Base-by-base conservation (phyloP, 2,329 filamentous ascomycete species). In the Verticillium dahliae region DNA sequence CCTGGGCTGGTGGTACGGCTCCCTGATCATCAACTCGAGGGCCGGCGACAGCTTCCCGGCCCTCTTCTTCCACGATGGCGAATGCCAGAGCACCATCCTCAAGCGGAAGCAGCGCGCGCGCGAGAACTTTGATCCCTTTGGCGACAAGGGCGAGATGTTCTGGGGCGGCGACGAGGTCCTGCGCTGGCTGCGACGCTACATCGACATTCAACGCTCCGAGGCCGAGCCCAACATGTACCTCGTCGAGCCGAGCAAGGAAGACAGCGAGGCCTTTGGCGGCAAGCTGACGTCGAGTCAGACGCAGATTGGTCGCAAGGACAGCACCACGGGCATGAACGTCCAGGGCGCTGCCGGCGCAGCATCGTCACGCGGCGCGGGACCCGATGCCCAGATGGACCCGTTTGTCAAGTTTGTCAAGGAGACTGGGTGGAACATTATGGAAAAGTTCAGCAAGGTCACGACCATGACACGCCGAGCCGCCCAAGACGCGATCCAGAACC, bases 1-100 rank as follows among this genome's bases (percentile, higher is more conserved):
- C 72, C 77, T 97, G 7, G 96, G 95, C 15, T 99, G 95, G 96
- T 99, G 95, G 95, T 97, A 96, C 73, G 95, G 95, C 38, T 97
- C 92, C 65, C 77, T 99, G 34, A 89, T 99, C 62, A 91, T 99
- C 78, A 99, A 99, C 73, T 92, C 91, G 1, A 83, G 90, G 13
- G 87, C 90, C 0, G 96, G 96, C 3, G 93, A 98, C 72, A 95
- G 91, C 72, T 97, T 98, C 67, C 95, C 95, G 0, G 92, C 95
- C 0, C 79, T 99, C 1, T 99, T 99, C 78, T 99, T 99, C 77
- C 95, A 99, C 73, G 95, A 99, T 71, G 92, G 88, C 65, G 95
- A 99, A 78, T 99, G 95, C 70, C 90, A 97, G 75, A 96, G 90
- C 60, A 99, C 95, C 0, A 96, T 98, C 27, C 76, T 96, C 61